phyloP scores from a whole-genome alignment of 2,329 filamentous ascomycete genomes.

The Gaeumannomyces sp. region DNA sequence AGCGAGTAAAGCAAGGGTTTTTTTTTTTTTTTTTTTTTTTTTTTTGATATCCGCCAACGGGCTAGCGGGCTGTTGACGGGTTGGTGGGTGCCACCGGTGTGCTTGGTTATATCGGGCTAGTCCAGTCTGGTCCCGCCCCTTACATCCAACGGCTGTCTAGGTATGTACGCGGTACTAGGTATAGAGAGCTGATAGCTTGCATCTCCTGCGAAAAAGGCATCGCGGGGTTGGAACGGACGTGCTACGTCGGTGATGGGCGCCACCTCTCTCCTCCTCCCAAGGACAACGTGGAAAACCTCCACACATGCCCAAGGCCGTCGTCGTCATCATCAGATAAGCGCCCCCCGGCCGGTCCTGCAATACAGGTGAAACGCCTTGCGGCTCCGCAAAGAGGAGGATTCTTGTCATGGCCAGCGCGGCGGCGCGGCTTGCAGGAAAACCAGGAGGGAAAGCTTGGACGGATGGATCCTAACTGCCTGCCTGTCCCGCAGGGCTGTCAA shows the following conservation, averaged over 20 bases:
- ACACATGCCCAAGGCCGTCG: background rate
- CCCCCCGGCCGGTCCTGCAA: background rate
- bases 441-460: background rate
- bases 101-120: no score
- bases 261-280: no score
- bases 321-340: background rate
- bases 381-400: background rate
- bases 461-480: no score
- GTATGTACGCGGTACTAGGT: no score
- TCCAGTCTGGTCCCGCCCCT: background rate
- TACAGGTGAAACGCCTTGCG: background rate
- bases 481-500: no score
- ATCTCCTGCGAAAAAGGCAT: background rate
- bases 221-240: background rate
- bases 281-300: no score
- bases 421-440: background rate
- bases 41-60: background rate
- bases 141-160: background rate
- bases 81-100: no score
- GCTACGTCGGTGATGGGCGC: no score
- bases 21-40: no score
- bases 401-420: no score
- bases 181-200: background rate
- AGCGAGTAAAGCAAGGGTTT: background rate
- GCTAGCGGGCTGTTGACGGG: no score